These are phyloP conservation scores for Shiraia sp. DNA, from an alignment of 2,329 filamentous ascomycete genomes.

Conservation along the genomic window DNA sequence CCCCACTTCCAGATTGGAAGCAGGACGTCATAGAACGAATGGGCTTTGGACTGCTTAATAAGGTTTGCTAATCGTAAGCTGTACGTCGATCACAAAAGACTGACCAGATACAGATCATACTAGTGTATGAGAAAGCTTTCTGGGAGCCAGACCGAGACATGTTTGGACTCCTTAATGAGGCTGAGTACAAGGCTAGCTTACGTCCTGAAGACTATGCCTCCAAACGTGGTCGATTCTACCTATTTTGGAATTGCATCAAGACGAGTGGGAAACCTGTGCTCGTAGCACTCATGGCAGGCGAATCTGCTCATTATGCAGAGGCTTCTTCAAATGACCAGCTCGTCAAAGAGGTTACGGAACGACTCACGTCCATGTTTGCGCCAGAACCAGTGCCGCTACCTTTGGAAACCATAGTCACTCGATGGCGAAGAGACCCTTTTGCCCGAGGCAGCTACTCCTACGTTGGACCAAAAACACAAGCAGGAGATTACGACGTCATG, in stretches of 20 bases:
- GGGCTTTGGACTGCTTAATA: slow-evolving; percentile 93
- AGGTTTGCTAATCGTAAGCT: slow-evolving; percentile 52
- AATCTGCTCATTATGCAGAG: slow-evolving; percentile 89
- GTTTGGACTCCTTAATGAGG: slow-evolving; percentile 84
- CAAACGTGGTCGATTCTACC: slow-evolving; percentile 87
- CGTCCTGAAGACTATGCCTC: slow-evolving; percentile 77
- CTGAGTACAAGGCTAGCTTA: slow-evolving; percentile 69
- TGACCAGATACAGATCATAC: slow-evolving; percentile 60
- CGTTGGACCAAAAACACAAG: slow-evolving; percentile 77
- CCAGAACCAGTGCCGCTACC: slow-evolving; percentile 70
- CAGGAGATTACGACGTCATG: slow-evolving; percentile 92
- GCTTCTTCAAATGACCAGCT: slow-evolving; percentile 73
- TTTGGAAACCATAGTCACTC: slow-evolving; percentile 83
- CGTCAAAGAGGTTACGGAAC: slow-evolving; percentile 76
- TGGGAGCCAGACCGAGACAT: slow-evolving; percentile 92
- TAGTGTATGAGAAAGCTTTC: slow-evolving; percentile 87
- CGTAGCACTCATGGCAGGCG: slow-evolving; percentile 92
- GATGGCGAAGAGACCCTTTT: slow-evolving; percentile 90
- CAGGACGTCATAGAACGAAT: slow-evolving; percentile 76
- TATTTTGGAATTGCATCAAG: slow-evolving; percentile 95
- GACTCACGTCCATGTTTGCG: slow-evolving; percentile 76
- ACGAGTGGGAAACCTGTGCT: slow-evolving; percentile 84
- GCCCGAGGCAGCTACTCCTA: slow-evolving; percentile 96
- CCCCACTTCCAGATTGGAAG: slow-evolving; percentile 88
- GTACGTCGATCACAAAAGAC: background rate